Conservation (phyloP, 164 flowering plant species). For the Sextonia rubra region DNA sequence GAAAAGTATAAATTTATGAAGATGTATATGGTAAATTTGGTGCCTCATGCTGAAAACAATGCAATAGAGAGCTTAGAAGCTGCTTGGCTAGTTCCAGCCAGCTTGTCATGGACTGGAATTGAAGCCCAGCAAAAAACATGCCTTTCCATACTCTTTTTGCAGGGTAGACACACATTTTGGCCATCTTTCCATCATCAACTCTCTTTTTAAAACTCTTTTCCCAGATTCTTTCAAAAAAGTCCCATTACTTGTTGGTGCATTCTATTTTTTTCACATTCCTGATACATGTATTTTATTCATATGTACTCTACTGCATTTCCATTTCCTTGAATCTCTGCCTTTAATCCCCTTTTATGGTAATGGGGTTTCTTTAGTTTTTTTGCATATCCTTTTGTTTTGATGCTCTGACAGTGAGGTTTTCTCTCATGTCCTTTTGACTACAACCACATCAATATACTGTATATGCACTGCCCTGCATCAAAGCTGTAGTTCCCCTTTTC, state of each 20-base stretch:
- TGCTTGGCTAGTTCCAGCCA: conserved; percentile 18
- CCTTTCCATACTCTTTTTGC: background rate
- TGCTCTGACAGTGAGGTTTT: conserved; percentile 25
- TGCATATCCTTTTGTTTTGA: conserved; percentile 7
- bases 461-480: conserved; percentile 22
- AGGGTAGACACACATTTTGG: no score
- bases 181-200: conserved; percentile 2
- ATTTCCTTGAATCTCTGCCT: conserved; percentile 12
- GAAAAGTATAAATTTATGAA: no score
- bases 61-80: conserved; percentile 1
- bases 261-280: background rate
- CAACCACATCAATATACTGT: background rate
- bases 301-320: conserved; percentile 6
- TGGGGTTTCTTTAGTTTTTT: conserved; percentile 4
- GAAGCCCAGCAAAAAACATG: background rate
- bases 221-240: background rate
- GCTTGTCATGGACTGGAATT: conserved; percentile 22
- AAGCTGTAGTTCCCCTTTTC: conserved; percentile 22
- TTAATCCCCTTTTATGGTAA: background rate
- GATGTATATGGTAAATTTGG: no score
- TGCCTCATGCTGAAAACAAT: no score
- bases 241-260: background rate
- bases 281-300: no score
- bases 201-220: conserved; percentile 4
- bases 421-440: conserved; percentile 22